These are phyloP conservation scores for Fusarium scirpi DNA, from an alignment of 2,329 filamentous ascomycete genomes.

Conservation along the genomic window DNA sequence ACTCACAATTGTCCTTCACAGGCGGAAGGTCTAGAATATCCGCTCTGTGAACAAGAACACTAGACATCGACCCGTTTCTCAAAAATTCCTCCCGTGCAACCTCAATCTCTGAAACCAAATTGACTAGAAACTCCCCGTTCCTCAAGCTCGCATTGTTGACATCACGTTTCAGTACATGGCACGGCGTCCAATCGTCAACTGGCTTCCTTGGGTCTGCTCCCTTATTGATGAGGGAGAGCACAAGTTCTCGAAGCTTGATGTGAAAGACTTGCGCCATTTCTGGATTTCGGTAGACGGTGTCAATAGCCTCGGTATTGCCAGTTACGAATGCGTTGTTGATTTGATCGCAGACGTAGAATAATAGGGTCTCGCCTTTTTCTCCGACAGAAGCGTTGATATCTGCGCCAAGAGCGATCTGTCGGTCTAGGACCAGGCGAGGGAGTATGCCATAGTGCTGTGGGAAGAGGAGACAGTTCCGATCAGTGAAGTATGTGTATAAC, in stretches of 20 bases:
- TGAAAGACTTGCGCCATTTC: accelerated
- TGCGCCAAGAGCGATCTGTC: not conserved
- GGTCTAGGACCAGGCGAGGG: not conserved
- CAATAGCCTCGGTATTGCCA: not conserved
- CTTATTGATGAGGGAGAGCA: not conserved
- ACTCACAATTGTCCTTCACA: too few species aligned
- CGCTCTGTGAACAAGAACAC: too few species aligned
- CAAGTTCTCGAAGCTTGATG: not conserved
- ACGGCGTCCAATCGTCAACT: accelerated
- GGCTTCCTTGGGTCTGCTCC: not conserved
- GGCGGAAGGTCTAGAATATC: too few species aligned
- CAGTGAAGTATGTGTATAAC: not conserved
- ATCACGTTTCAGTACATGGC: accelerated
- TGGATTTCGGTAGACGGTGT: accelerated
- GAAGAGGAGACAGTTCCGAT: not conserved
- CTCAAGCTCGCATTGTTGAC: too few species aligned
- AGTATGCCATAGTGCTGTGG: not conserved
- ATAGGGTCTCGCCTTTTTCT: not conserved
- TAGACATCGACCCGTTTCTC: too few species aligned
- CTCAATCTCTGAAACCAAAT: too few species aligned
- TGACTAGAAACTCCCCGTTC: too few species aligned
- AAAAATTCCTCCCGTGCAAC: too few species aligned
- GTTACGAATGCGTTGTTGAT: not conserved
- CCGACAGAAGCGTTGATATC: not conserved
- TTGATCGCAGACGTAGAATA: not conserved